phyloP scores from a whole-genome alignment of 2,329 filamentous ascomycete species.

The Teratosphaeriaceae sp. region DNA sequence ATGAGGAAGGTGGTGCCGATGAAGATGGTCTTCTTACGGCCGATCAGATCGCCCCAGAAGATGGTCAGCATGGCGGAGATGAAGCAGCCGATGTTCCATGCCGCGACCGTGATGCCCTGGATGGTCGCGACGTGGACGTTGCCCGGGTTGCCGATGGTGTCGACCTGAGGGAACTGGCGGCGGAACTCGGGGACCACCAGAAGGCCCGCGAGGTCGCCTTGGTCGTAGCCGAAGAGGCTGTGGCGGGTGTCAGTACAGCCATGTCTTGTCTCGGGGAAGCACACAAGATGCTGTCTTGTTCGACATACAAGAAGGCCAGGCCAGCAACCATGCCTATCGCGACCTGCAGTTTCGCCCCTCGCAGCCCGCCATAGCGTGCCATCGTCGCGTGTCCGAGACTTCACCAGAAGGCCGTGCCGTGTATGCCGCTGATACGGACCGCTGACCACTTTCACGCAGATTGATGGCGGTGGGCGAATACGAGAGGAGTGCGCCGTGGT shows the following conservation, averaged over 20 bases:
- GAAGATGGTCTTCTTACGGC: conserved; percentile 52
- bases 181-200: no score
- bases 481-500: not conserved
- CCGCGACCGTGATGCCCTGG: conserved; percentile 37
- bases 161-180: conserved; percentile 35
- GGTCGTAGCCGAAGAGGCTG: conserved; percentile 39
- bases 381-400: not conserved
- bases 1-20: conserved; percentile 54
- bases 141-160: conserved; percentile 29
- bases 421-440: not conserved
- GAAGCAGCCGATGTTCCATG: conserved; percentile 37
- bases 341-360: conserved; percentile 35
- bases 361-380: conserved; percentile 8
- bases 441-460: not conserved
- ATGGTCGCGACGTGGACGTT: conserved; percentile 31
- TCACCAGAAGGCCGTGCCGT: not conserved
- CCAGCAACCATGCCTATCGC: conserved; percentile 40
- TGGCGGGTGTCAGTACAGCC: not conserved
- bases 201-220: no score
- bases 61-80: conserved; percentile 35
- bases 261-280: not conserved
- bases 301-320: conserved; percentile 28
- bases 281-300: not conserved
- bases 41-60: conserved; percentile 52
- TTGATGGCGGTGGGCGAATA: not conserved